phyloP scores from a whole-genome alignment of 805 yeast species.

The Tetrapisispora iriomotensis region DNA sequence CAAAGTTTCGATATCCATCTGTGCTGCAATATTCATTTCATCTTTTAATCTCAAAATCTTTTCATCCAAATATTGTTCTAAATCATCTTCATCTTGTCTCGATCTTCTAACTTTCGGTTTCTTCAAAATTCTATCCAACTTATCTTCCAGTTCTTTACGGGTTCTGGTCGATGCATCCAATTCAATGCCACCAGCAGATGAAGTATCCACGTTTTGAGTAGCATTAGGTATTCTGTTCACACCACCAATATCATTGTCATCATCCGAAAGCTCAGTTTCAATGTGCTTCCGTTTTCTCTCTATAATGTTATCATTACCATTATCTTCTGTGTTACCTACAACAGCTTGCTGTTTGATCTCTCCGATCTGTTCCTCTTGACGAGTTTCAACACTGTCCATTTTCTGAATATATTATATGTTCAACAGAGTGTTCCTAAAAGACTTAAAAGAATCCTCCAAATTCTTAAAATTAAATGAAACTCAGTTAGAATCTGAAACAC shows the following conservation, averaged over 20 bases:
- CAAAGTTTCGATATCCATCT: slow-evolving; percentile 50
- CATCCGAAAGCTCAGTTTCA: slow-evolving; percentile 15
- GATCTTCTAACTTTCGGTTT: slow-evolving; percentile 51
- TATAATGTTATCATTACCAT: not conserved
- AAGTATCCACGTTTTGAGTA: not conserved
- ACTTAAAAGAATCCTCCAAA: too few relatives aligned
- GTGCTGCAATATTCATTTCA: slow-evolving; percentile 83
- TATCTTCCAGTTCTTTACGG: slow-evolving; percentile 72
- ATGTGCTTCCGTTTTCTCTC: slow-evolving; percentile 25
- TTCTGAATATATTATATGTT: too few relatives aligned
- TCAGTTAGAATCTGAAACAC: too few relatives aligned
- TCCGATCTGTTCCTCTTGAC: too few relatives aligned
- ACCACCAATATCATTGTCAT: slow-evolving; percentile 11
- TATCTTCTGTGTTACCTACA: not conserved
- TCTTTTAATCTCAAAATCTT: slow-evolving; percentile 71
- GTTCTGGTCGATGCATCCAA: slow-evolving; percentile 24
- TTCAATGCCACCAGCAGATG: slow-evolving; percentile 15
- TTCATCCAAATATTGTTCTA: slow-evolving; percentile 93
- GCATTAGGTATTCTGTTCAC: slow-evolving; percentile 2
- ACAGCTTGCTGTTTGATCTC: slow-evolving; percentile 3
- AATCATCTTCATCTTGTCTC: slow-evolving; percentile 79
- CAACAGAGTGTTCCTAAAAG: too few relatives aligned
- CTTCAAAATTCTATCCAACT: slow-evolving; percentile 68
- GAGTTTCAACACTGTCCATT: too few relatives aligned
- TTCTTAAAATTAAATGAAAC: too few relatives aligned